A percentile compares a stretch with the other conserved stretches of the same genome.
phyloP scores from a whole-genome alignment of 2,329 filamentous ascomycete species.

The Penicillium brasilianum region DNA sequence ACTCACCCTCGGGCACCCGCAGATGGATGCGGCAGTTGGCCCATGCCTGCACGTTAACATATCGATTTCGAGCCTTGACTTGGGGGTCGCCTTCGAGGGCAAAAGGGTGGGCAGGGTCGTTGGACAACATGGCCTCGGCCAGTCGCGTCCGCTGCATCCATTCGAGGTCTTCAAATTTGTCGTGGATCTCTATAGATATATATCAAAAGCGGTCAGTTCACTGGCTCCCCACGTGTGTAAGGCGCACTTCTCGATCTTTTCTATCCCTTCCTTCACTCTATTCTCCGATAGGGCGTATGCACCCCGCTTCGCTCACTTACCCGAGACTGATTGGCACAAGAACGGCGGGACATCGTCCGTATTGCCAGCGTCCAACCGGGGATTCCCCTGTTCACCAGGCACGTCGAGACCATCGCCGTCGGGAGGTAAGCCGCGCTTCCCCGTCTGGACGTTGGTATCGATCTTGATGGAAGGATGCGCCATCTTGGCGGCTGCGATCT shows the following conservation, averaged over 20 bases:
- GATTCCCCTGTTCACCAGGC: slow-evolving; percentile 36
- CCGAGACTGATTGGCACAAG: slow-evolving; percentile 44
- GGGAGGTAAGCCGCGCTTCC: slow-evolving; percentile 44
- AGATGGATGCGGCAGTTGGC: slow-evolving; percentile 83
- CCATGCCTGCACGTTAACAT: slow-evolving; percentile 88
- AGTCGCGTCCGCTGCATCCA: slow-evolving; percentile 64
- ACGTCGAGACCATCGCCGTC: slow-evolving; percentile 41
- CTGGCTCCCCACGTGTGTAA: slow-evolving; percentile 23
- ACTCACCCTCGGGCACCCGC: slow-evolving; percentile 71
- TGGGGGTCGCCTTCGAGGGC: slow-evolving; percentile 63
- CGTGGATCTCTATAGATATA: slow-evolving; percentile 56
- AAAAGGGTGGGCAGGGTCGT: slow-evolving; percentile 60
- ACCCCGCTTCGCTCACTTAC: slow-evolving; percentile 37
- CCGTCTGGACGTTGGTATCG: slow-evolving; percentile 45
- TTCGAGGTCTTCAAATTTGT: slow-evolving; percentile 66
- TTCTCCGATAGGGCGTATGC: slow-evolving; percentile 25
- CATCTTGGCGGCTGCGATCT: slow-evolving; percentile 49
- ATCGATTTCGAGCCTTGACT: slow-evolving; percentile 74
- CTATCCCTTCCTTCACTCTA: slow-evolving; percentile 3
- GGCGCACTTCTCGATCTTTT: not conserved
- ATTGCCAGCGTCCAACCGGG: slow-evolving; percentile 35
- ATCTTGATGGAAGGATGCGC: slow-evolving; percentile 48
- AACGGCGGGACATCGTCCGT: slow-evolving; percentile 45
- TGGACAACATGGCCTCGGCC: slow-evolving; percentile 50
- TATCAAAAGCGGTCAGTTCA: slow-evolving; percentile 21